phyloP scores from a whole-genome alignment of 139 green algal species.

The Nannochloris sp. region DNA sequence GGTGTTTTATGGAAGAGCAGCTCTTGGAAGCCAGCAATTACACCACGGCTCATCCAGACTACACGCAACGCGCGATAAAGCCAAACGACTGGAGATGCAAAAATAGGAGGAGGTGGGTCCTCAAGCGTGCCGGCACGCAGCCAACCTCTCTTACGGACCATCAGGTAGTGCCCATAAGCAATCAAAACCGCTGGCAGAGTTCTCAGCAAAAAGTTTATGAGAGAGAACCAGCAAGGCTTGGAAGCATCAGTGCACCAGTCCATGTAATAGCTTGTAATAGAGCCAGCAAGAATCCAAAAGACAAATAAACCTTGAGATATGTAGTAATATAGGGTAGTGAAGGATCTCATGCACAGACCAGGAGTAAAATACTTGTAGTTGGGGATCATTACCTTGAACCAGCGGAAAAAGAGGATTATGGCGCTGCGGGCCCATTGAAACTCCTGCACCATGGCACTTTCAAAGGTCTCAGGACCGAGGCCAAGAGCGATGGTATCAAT shows the following conservation, averaged over 20 bases:
- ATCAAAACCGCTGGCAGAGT: neutral
- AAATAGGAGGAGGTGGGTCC: neutral
- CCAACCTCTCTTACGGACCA: neutral
- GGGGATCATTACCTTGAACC: neutral
- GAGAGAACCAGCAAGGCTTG: neutral
- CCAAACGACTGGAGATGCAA: neutral
- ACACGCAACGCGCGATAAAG: neutral
- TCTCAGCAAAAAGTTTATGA: neutral
- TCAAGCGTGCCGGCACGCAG: neutral
- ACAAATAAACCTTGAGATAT: neutral
- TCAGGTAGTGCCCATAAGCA: neutral
- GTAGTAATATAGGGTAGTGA: neutral
- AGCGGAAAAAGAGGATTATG: neutral
- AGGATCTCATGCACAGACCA: neutral
- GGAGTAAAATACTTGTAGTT: neutral
- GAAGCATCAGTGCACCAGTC: neutral
- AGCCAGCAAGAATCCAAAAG: neutral
- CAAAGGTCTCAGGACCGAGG: neutral
- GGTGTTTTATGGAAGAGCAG: neutral
- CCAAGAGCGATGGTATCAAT: neutral
- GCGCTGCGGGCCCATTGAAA: neutral
- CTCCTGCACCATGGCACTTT: neutral
- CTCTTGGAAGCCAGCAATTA: neutral
- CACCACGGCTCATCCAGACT: neutral
- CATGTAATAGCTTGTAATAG: neutral